Base-by-base conservation (phyloP, 2,329 filamentous ascomycete species). In the Dactylella cylindrospora region DNA sequence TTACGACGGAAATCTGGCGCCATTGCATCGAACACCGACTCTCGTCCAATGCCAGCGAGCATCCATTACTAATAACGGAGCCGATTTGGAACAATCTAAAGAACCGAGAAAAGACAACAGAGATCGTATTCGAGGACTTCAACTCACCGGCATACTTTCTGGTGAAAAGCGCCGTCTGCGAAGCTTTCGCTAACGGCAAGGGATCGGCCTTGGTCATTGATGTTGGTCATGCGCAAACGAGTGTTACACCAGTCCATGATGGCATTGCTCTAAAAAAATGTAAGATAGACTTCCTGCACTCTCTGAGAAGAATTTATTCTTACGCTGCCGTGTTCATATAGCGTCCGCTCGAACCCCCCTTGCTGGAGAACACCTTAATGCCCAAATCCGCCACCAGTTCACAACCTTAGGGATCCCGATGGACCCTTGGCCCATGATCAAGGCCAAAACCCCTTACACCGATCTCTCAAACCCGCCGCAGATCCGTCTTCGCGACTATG, bases 111-210 rank as follows among this genome's bases (percentile, higher is more conserved):
- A 95, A 93, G 80, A 85, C 86, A 32, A 91, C 96, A 70, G 93
- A 98, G 76, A 84, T 97, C 65, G 90, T 89, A 60, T 96, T 98
- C 85, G 93, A 98, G 78, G 88, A 84, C 71, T 98, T 93, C 90
- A 90, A 89, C 22, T 86, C 86, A 52, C 93, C 93, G 13, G 93
- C 93, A 3, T 97, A 96, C 74, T 98, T 91, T 80, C 78, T 97
- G 64, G 88, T 88, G 65, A 84, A 88, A 70, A 94, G 84, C 47
- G 90, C 91, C 20, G 90, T 96, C 35, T 80, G 96, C 71, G 84
- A 91, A 50, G 87, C 90, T 15, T 70, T 70, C 47, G 90, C 90
- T 13, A 86, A 89, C 12, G 93, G 93, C 66, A 97, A 96, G 75
- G 85, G 91, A 0, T 94, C 89, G 3, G 91, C 90, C 5, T 81